Conservation (phyloP, 75 land plant genomes). For the Pinus tabuliformis region DNA sequence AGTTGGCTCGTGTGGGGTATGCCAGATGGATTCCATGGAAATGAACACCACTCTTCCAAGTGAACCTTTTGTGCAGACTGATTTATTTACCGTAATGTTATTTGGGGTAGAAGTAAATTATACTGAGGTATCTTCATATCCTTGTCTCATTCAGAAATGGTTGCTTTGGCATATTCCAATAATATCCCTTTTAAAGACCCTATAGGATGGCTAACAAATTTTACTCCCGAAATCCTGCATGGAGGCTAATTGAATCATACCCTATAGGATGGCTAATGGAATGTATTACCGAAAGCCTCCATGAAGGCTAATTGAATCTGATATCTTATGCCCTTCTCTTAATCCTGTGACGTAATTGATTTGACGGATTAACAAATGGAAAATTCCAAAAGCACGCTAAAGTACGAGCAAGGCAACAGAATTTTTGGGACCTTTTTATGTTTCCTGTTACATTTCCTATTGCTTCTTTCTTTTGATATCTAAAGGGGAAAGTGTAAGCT, state of each 20-base stretch:
- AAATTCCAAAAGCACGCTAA: background rate
- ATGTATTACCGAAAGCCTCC: background rate
- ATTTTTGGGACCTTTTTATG: background rate
- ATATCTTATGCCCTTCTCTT: background rate
- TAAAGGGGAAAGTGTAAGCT: background rate
- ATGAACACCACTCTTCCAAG: background rate
- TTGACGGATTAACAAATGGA: background rate
- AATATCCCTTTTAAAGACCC: background rate
- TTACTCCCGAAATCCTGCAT: background rate
- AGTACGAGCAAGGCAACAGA: background rate
- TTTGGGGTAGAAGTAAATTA: background rate
- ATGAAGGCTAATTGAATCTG: background rate
- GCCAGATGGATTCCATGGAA: background rate
- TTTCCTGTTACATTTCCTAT: background rate
- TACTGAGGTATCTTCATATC: background rate
- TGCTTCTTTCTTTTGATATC: background rate
- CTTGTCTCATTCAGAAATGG: background rate
- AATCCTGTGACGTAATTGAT: background rate
- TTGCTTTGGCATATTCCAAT: background rate
- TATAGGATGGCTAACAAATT: background rate
- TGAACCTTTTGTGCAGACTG: background rate
- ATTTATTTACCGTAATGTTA: background rate
- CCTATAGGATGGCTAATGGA: background rate
- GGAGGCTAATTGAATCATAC: too few relatives aligned
- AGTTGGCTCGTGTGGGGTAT: background rate